Evolutionary conservation across 2,329 filamentous ascomycete species (phyloP).

Genomic region (Trichothecium roseum): DNA sequence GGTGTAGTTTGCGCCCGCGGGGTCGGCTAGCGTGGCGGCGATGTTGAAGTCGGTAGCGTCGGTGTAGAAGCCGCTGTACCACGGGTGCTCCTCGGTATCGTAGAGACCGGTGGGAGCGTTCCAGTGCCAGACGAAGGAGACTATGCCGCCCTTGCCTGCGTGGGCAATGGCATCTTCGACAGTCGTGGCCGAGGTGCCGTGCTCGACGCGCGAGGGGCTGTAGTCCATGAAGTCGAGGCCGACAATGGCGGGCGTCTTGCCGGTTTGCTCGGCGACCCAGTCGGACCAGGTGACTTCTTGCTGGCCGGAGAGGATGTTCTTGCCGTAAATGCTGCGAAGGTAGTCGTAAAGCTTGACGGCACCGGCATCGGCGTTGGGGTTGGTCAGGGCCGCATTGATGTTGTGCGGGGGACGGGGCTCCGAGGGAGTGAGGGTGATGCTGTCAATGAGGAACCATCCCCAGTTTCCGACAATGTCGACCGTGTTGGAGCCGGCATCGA

Average conservation of each 20-base stretch:
- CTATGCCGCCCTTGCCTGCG: conserved; percentile 30
- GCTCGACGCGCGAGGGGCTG: conserved; percentile 31
- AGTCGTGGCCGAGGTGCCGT: conserved; percentile 26
- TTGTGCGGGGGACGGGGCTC: conserved; percentile 24
- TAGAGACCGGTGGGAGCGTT: conserved; percentile 34
- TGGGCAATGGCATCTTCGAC: conserved; percentile 36
- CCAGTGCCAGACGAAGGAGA: conserved; percentile 39
- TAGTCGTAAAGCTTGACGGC: conserved; percentile 28
- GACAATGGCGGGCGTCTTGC: conserved; percentile 35
- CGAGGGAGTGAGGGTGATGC: conserved; percentile 26
- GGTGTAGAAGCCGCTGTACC: conserved; percentile 40
- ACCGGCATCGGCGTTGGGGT: conserved; percentile 22
- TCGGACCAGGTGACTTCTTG: conserved; percentile 31
- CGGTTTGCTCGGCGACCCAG: conserved; percentile 31
- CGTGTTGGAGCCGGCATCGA: conserved; percentile 30
- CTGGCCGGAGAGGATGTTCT: conserved; percentile 36
- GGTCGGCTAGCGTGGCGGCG: conserved; percentile 26
- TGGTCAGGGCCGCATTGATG: conserved; percentile 25
- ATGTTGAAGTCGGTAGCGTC: conserved; percentile 37
- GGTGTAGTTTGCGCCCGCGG: conserved; percentile 33
- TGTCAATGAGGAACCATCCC: conserved; percentile 38
- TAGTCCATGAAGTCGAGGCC: conserved; percentile 39
- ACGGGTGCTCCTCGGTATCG: conserved; percentile 31
- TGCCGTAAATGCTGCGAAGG: conserved; percentile 32
- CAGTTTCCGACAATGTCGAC: conserved; percentile 35